A percentile compares a stretch with the other conserved stretches of the same genome.
phyloP scores from a whole-genome alignment of 129 eudicot genomes.

The Gnaphalium uliginosum region DNA sequence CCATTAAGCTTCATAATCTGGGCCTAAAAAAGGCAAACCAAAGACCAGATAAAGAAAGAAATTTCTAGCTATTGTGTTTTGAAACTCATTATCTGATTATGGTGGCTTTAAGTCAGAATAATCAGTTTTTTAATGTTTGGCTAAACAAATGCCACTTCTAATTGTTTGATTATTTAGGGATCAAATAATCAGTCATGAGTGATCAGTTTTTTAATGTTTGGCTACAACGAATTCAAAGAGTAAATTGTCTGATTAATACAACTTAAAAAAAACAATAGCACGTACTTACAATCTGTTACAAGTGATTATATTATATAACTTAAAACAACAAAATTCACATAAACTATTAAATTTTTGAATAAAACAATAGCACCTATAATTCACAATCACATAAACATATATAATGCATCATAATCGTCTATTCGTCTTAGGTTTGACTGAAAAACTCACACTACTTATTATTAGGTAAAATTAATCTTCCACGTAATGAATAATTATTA shows the following conservation, averaged over 20 bases:
- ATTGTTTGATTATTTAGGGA: neutral
- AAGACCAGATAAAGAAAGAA: slow-evolving; percentile 4
- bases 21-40: slow-evolving; percentile 35
- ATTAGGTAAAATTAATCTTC: neutral
- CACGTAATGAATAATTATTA: slow-evolving; percentile 15
- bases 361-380: no score
- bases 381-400: no score
- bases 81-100: neutral
- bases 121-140: neutral
- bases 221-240: neutral
- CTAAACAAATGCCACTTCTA: neutral
- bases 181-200: neutral
- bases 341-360: no score
- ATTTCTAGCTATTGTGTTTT: neutral
- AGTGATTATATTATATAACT: no score
- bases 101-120: no score
- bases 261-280: neutral
- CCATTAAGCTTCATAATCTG: slow-evolving; percentile 56
- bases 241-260: neutral
- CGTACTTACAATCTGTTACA: no score
- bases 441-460: no score
- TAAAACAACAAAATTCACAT: no score
- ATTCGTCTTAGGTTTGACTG: no score
- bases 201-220: neutral
- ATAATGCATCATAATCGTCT: no score